Conservation (phyloP, 2,329 filamentous ascomycete genomes). For the Microcyclospora pomicola region DNA sequence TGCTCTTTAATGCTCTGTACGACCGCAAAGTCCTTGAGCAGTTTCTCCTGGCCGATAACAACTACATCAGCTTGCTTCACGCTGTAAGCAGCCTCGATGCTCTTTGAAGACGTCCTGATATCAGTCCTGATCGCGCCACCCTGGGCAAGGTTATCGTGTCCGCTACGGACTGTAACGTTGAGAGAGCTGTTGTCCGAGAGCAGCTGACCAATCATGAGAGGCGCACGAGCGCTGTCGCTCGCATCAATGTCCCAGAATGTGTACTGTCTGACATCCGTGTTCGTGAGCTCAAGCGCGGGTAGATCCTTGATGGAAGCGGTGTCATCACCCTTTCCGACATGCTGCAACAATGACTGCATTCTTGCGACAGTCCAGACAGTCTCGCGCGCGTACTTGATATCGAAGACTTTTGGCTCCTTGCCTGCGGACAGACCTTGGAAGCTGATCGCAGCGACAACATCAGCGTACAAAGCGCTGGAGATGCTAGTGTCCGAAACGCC, state of each 20-base stretch:
- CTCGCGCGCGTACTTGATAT: conserved; percentile 79
- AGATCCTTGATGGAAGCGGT: conserved; percentile 19
- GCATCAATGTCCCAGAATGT: conserved; percentile 86
- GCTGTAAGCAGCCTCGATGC: conserved; percentile 71
- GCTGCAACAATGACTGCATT: conserved; percentile 35
- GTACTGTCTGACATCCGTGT: conserved; percentile 56
- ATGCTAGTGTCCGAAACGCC: conserved; percentile 61
- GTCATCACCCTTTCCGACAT: conserved; percentile 28
- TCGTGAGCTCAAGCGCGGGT: conserved; percentile 31
- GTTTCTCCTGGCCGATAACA: conserved; percentile 64
- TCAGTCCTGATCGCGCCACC: conserved; percentile 77
- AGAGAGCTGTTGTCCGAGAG: conserved; percentile 46
- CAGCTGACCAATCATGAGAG: conserved; percentile 46
- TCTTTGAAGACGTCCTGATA: conserved; percentile 68
- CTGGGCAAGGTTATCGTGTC: conserved; percentile 49
- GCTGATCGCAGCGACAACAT: conserved; percentile 71
- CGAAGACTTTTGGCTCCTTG: conserved; percentile 51
- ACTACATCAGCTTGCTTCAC: conserved; percentile 65
- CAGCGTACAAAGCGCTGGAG: conserved; percentile 80
- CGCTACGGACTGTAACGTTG: conserved; percentile 46
- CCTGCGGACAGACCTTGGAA: conserved; percentile 56
- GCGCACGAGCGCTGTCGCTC: conserved; percentile 52
- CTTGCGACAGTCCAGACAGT: conserved; percentile 48
- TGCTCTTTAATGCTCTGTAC: conserved; percentile 54
- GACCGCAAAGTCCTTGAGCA: conserved; percentile 67